Evolutionary conservation across 805 yeast species (phyloP), one percentile per base, ranked within the genome.

Genomic region (Zygoascus biomembranicola): DNA sequence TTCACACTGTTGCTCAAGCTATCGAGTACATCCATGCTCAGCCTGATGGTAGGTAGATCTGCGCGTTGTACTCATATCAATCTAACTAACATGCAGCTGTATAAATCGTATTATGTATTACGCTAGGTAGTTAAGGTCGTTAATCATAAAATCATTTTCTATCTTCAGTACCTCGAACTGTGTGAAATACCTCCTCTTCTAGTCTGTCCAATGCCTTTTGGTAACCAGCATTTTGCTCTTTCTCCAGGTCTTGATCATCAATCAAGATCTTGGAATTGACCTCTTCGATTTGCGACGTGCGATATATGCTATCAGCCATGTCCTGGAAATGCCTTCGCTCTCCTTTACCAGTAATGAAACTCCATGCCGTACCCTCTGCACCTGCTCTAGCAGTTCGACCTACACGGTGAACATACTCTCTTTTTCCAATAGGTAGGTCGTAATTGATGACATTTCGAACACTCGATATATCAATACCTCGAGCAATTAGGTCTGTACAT

Each of bases 381-480:
- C 85, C 84, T 1, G 99, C 99, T 71, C 99, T 81, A 1, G 98
- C 97, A 0, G 98, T 90, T 73, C 99, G 83, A 43, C 99, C 99
- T 42, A 90, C 89, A 63, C 99, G 79, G 69, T 94, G 99, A 28
- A 94, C 89, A 61, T 94, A 94, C 61, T 94, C 98, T 58, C 95
- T 83, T 0, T 90, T 77, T 0, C 96, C 85, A 26, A 80, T 76
- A 20, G 99, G 99, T 52, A 90, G 68, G 65, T 94, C 98, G 68
- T 94, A 94, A 69, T 94, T 94, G 50, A 94, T 72, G 11, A 94
- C 97, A 57, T 81, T 79, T 45, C 80, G 75, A 49, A 94, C 79
- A 2, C 81, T 75, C 14, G 77, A 70, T 46, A 94, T 77, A 69
- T 92, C 96, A 49, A 94, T 79, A 72, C 99, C 99, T 70, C 99